phyloP scores from a whole-genome alignment of 2,329 filamentous ascomycete species.

The Atkinsonella hypoxylon region DNA sequence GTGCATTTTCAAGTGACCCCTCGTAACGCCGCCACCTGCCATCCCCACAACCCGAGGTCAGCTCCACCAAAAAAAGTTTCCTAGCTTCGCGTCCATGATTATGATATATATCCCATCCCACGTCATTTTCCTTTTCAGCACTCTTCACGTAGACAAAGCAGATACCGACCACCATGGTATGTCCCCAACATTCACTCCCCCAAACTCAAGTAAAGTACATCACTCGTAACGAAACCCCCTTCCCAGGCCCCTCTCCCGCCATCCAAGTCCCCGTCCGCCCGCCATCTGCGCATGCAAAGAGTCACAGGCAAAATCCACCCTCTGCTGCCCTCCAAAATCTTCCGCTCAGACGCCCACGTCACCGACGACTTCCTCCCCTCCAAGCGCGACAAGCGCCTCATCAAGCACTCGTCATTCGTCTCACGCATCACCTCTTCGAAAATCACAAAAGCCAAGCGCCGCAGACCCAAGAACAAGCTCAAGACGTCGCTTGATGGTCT shows the following conservation, averaged over 20 bases:
- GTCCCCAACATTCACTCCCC: not conserved
- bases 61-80: no score
- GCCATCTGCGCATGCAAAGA: slow-evolving; percentile 41
- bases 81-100: no score
- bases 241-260: slow-evolving; percentile 20
- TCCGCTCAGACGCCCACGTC: slow-evolving; percentile 38
- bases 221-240: not conserved
- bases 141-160: no score
- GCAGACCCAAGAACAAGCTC: slow-evolving; percentile 65
- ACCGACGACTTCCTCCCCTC: slow-evolving; percentile 51
- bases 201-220: not conserved
- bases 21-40: no score
- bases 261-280: slow-evolving; percentile 41
- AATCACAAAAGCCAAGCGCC: slow-evolving; percentile 15
- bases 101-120: not conserved
- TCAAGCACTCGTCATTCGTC: slow-evolving; percentile 72
- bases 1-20: no score
- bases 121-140: not conserved
- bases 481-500: slow-evolving; percentile 63
- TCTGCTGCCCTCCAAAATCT: slow-evolving; percentile 38
- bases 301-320: slow-evolving; percentile 36
- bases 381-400: slow-evolving; percentile 73
- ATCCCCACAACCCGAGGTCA: no score
- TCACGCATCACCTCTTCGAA: slow-evolving; percentile 57
- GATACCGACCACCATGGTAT: not conserved